Evolutionary conservation across 805 yeast species (phyloP), one percentile per base, ranked within the genome.

Genomic region (Myxozyma melibiosi): DNA sequence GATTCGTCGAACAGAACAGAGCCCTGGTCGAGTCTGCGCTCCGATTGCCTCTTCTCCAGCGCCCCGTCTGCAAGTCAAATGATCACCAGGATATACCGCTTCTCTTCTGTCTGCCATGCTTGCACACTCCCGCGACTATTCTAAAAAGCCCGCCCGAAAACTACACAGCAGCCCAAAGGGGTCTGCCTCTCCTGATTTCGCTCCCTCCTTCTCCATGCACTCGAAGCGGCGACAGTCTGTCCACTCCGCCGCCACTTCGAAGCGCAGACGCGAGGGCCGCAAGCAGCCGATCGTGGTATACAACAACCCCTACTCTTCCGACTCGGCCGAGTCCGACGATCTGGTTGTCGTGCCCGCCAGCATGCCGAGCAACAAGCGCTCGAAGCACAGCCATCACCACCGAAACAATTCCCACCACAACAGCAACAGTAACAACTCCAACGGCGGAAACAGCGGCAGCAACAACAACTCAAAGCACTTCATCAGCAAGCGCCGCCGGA

Each of bases 301-400:
- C 58, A 42, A 58, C 47, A 58, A 58, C 27, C 62, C 62, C 6
- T 58, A 58, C 49, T 37, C 49, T 27, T 51, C 57, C 20, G 62
- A 54, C 33, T 45, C 53, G 34, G 46, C 55, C 18, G 50, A 25
- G 33, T 45, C 50, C 2, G 58, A 49, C 38, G 41, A 37, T 34
- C 20, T 28, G 33, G 34, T 31, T 30, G 49, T 28, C 42, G 28
- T 16, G 35, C 44, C 25, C 22, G 16, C 45, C 9, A 39, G 5
- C 20, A 39, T 30, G 14, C 49, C 37, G 31, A 22, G 22, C 24
- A 11, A 9, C 4, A 16, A 35, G 40, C 47, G 27, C 37, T 25
- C 49, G 28, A 33, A 33, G 14, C n/a, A 24, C 30, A 30, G 27
- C n/a, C 46, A 41, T 8, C 50, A 54, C 50, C 52, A 38, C 41